Evolutionary conservation across 2,329 filamentous ascomycete species (phyloP).

Genomic region (Thielaviopsis musarum): DNA sequence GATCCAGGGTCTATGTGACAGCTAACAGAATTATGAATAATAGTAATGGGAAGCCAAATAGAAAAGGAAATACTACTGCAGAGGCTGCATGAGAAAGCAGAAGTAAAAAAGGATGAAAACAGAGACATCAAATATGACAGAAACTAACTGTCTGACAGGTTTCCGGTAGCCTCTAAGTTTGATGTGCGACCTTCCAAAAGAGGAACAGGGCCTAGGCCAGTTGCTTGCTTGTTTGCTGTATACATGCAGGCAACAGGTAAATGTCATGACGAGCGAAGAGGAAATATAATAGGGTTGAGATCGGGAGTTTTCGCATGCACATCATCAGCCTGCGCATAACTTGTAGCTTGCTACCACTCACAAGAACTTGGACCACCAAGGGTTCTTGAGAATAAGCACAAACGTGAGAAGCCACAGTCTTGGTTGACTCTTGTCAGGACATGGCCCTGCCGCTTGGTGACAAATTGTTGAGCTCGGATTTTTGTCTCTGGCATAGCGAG

Average conservation of each 20-base stretch:
- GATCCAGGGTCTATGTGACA: too few species aligned
- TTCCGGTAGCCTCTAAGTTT: neutral
- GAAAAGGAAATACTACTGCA: neutral
- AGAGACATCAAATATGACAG: neutral
- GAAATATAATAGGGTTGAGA: neutral
- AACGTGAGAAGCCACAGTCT: too few species aligned
- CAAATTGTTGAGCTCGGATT: neutral
- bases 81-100: neutral
- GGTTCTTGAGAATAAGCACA: too few species aligned
- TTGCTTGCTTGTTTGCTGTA: neutral
- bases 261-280: neutral
- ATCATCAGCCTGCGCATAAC: too few species aligned
- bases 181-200: neutral
- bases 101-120: neutral
- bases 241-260: neutral
- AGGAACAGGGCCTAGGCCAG: neutral
- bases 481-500: neutral
- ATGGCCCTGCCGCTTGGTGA: neutral
- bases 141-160: neutral
- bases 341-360: too few species aligned
- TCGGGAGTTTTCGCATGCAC: neutral
- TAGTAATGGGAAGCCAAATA: too few species aligned
- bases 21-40: too few species aligned
- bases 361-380: too few species aligned
- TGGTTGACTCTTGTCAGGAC: too few species aligned